Evolutionary conservation across 805 yeast genomes (phyloP), one percentile per base, ranked within the genome.

Genomic region (Starmerella apis): DNA sequence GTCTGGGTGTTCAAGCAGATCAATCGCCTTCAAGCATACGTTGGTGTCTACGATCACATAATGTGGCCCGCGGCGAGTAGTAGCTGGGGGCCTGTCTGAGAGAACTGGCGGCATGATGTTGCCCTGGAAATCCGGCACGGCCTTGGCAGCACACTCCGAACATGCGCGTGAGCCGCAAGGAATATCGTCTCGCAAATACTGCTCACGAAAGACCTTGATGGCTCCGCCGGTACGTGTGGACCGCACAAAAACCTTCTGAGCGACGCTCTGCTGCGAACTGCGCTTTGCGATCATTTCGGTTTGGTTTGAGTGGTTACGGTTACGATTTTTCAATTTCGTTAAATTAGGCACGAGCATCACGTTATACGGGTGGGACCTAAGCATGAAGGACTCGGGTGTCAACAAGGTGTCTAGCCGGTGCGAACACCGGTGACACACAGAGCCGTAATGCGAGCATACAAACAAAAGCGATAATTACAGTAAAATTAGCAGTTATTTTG

Each of bases 191-290:
- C 98, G 76, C 50, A 92, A 70, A 63, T 92, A 92, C 66, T 90
- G 98, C 63, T 92, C 99, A 57, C 96, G 75, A 9, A 90, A 95
- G 24, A 92, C 76, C 64, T 92, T 90, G 31, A 87, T 75, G 4
- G 96, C 96, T 41, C 81, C 81, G 9, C 97, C 97, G 55, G 83
- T 79, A 60, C 92, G 75, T 23, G 68, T 59, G 2, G 96, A 85
- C 59, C 96, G 71, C 50, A 92, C 95, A 68, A 84, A 90, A 14
- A 92, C 95, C 65, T 90, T 90, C 48, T 62, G 63, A 19, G 67
- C 59, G 8, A 64, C 60, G 45, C 59, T 60, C 49, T 59, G 52
- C 10, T 46, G 48, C 13, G 56, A 32, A 43, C 55, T 56, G 24
- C 59, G 54, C 41, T 56, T 56, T 16, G 59, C 59, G 19, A 51